A percentile compares a stretch with the other conserved stretches of the same genome.
Conservation (phyloP, 345 rosid genomes). For the Syzygium oleosum region DNA sequence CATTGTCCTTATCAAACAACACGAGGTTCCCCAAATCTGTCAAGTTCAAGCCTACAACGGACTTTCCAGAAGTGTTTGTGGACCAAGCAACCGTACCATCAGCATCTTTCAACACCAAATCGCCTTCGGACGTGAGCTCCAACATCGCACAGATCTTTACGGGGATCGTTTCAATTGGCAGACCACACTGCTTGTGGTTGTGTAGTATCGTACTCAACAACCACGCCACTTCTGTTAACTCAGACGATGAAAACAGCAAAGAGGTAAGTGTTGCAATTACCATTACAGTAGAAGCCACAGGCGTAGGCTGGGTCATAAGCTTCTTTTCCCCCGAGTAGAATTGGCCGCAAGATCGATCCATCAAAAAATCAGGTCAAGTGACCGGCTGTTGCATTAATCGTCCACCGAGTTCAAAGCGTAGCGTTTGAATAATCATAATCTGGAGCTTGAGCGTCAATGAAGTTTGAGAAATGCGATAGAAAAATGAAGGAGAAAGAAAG, state of each 20-base stretch:
- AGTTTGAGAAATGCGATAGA: background rate
- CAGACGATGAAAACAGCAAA: background rate
- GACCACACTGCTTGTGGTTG: constrained; percentile 9
- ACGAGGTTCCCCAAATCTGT: background rate
- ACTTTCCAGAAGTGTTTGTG: background rate
- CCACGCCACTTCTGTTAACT: too few relatives aligned
- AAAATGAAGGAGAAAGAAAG: background rate
- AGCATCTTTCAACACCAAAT: background rate
- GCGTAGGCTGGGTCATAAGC: background rate
- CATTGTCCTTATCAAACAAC: background rate
- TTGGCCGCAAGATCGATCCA: background rate
- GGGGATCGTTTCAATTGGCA: constrained; percentile 10
- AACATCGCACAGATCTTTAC: background rate
- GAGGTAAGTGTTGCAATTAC: background rate
- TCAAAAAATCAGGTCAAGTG: rapidly evolving
- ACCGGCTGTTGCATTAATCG: background rate
- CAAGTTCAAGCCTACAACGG: background rate
- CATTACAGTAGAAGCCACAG: background rate
- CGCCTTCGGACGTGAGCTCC: background rate
- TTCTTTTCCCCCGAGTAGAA: background rate
- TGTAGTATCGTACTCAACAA: background rate
- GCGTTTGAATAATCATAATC: rapidly evolving
- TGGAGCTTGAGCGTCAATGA: background rate
- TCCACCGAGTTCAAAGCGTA: background rate
- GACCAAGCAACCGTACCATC: background rate